A percentile compares a stretch with the other conserved stretches of the same genome.
Evolutionary conservation across 2,329 filamentous ascomycete species (phyloP).

Genomic region (Colletotrichum simmondsii): DNA sequence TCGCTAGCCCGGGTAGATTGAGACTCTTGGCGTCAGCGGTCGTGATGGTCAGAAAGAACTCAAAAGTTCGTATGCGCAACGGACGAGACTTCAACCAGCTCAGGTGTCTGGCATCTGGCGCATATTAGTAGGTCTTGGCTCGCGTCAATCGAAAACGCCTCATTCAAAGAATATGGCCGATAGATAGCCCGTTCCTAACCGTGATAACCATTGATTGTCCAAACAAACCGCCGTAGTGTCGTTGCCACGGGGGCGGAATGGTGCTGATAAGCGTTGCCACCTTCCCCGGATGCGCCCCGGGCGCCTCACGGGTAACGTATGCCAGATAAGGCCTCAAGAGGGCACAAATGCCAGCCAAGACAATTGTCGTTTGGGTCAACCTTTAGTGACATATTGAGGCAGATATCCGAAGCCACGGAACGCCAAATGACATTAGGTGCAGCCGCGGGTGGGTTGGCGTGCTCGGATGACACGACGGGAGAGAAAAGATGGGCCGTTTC

Average conservation of each 20-base stretch:
- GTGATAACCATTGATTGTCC: slow-evolving; percentile 4
- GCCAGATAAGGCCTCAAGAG: slow-evolving; percentile 7
- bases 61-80: background rate
- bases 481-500: slow-evolving; percentile 3
- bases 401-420: slow-evolving; percentile 30
- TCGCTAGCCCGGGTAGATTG: slow-evolving; percentile 1
- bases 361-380: slow-evolving; percentile 5
- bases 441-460: background rate
- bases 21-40: slow-evolving; percentile 27
- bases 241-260: background rate
- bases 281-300: background rate
- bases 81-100: background rate
- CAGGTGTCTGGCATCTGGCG: background rate
- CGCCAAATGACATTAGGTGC: background rate
- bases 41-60: background rate
- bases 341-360: background rate
- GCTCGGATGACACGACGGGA: slow-evolving; percentile 7
- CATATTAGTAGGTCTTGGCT: slow-evolving; percentile 19
- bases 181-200: slow-evolving; percentile 22
- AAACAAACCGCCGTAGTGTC: background rate
- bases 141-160: slow-evolving; percentile 21
- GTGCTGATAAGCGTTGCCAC: background rate
- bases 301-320: background rate
- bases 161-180: slow-evolving; percentile 18
- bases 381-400: slow-evolving; percentile 29